Evolutionary conservation across 1,284 basidiomycete species (phyloP), one percentile per base, ranked within the genome.

Genomic region (Phellinidium pouzarii): DNA sequence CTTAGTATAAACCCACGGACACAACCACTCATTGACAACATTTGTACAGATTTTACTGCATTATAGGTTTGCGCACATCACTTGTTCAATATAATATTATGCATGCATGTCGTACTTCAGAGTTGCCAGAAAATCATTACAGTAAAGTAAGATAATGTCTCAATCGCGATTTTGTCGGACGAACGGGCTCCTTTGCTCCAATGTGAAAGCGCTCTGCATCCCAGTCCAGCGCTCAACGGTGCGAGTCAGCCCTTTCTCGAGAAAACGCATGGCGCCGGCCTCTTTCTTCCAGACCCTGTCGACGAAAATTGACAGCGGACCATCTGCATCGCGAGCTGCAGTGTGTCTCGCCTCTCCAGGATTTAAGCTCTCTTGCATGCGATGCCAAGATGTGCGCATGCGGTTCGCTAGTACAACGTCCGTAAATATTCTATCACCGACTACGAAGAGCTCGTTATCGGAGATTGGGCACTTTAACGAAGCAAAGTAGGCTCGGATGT

Each of bases 341-440:
- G n/a, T n/a, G n/a, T n/a, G n/a, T n/a, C n/a, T n/a, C n/a, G n/a
- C n/a, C n/a, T n/a, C n/a, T n/a, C n/a, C n/a, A n/a, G n/a, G n/a
- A n/a, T n/a, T n/a, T n/a, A n/a, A n/a, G n/a, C 14, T 34, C 38
- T 53, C 56, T 19, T 57, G 41, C 52, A 57, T 56, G 45, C 59
- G 50, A 26, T 53, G 49, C 31, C 58, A 36, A 25, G 58, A 53
- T 14, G 57, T 52, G 12, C 65, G 66, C 73, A 89, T 82, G 41
- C 91, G 82, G 59, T 88, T 86, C 4, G 92, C 87, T 63, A 97
- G 75, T 42, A 96, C 79, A 17, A 94, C 73, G 66, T 98, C 94
- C 0, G 94, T 98, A 62, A 94, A 89, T 38, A 94, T 71, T 8
- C 94, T 77, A 69, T 98, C 94, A 1, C 94, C 94, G 8, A 98